Percentiles rank a stretch among this genome's conserved stretches.
Conservation (phyloP, 2,329 filamentous ascomycete species). For the Cladosporium sp. region DNA sequence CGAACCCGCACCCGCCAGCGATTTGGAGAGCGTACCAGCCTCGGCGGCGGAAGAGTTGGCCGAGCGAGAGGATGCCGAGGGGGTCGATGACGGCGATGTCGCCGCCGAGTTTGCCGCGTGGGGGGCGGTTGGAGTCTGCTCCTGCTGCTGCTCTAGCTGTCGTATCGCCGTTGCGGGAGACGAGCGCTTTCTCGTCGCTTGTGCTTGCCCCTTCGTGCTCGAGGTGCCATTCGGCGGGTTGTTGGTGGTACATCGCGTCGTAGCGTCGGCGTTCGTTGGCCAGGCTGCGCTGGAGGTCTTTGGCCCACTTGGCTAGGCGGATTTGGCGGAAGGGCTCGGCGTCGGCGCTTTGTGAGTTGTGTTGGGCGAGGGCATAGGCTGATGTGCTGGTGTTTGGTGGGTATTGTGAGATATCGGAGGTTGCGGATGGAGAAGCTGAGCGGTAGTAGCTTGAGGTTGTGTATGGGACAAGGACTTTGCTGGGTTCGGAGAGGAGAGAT, state of each 20-base stretch:
- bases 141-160: constrained; percentile 12
- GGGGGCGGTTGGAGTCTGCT: constrained; percentile 19
- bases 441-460: constrained; percentile 30
- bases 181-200: constrained; percentile 27
- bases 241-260: constrained; percentile 46
- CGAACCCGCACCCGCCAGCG: constrained; percentile 65
- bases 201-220: constrained; percentile 57
- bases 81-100: constrained; percentile 56
- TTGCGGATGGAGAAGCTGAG: constrained; percentile 30
- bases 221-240: constrained; percentile 55
- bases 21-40: constrained; percentile 68
- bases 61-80: constrained; percentile 68
- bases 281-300: constrained; percentile 71
- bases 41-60: constrained; percentile 51
- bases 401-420: constrained; percentile 2
- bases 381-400: constrained; percentile 7
- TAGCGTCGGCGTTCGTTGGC: constrained; percentile 68
- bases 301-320: constrained; percentile 76
- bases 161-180: constrained; percentile 3
- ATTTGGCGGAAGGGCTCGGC: constrained; percentile 60
- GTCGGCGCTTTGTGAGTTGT: constrained; percentile 31
- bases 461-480: constrained; percentile 30
- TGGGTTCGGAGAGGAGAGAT: constrained; percentile 25
- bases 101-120: constrained; percentile 30
- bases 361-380: constrained; percentile 51